These are phyloP conservation scores for Nemania serpens DNA, from an alignment of 2,329 filamentous ascomycete genomes.

Conservation along the genomic window DNA sequence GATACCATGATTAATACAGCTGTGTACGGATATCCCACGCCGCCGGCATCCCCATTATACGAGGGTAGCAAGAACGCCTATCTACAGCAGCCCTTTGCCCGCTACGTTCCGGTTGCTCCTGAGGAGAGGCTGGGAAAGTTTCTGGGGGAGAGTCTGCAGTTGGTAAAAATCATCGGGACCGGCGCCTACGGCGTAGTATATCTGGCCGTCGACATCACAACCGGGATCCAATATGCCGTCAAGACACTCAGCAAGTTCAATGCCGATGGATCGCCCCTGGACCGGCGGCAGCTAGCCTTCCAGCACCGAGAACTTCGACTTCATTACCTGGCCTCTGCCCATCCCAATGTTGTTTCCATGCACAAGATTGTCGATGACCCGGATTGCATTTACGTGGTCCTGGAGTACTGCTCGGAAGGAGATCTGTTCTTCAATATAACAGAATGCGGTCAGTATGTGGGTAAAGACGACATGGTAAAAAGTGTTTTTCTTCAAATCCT, in stretches of 20 bases:
- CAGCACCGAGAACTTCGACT: slow-evolving; percentile 92
- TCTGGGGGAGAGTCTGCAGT: slow-evolving; percentile 79
- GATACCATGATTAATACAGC: slow-evolving; percentile 65
- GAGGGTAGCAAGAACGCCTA: slow-evolving; percentile 53
- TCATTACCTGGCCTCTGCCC: slow-evolving; percentile 85
- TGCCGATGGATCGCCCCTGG: slow-evolving; percentile 69
- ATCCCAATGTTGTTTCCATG: slow-evolving; percentile 92
- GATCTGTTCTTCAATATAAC: slow-evolving; percentile 98
- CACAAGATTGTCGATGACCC: slow-evolving; percentile 88
- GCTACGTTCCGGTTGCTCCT: slow-evolving; percentile 65
- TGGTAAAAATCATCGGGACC: slow-evolving; percentile 84
- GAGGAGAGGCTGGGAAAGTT: slow-evolving; percentile 86
- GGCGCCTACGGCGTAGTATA: slow-evolving; percentile 98
- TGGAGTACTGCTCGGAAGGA: slow-evolving; percentile 96
- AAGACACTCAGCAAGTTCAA: slow-evolving; percentile 96
- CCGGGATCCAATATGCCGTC: slow-evolving; percentile 83
- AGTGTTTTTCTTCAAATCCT: slow-evolving; percentile 91
- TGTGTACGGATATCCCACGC: slow-evolving; percentile 61
- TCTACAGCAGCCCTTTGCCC: slow-evolving; percentile 47
- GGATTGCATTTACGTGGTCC: slow-evolving; percentile 93
- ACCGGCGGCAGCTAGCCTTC: slow-evolving; percentile 84
- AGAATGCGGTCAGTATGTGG: slow-evolving; percentile 88
- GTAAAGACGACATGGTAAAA: slow-evolving; percentile 87
- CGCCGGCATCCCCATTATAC: slow-evolving; percentile 61
- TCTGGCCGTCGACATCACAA: slow-evolving; percentile 81